Base-by-base conservation (phyloP, 164 flowering plant genomes). In the Pachysandra terminalis region DNA sequence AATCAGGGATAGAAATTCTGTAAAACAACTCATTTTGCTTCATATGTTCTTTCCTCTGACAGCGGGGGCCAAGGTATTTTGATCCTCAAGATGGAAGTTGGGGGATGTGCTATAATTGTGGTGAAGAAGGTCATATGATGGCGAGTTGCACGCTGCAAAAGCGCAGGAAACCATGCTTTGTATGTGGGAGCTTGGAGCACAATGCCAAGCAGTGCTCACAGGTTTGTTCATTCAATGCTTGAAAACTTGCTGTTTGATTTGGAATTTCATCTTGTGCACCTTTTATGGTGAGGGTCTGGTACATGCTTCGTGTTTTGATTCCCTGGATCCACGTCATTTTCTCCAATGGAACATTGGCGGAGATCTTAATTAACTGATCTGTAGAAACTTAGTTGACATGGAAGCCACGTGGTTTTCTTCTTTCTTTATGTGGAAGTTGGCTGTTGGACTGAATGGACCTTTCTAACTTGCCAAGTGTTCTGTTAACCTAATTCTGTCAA, bases 141-240 rank as follows among this genome's bases (percentile, higher is more conserved):
- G 77, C 56, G 10, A 79, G 79, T 21, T 89, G 94, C 77, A 74
- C 80, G 12, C 26, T 75, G 25, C 75, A 77, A 61, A 84, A 68
- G 73, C 82, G 82, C 67, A 81, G 70, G 72, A 88, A 83, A 60
- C 97, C 99, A 19, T 95, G 98, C 75, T 95, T 85, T 81, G 81
- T 90, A 58, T 95, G 99, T 74, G 99, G 99, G 67, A 87, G 92
- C 76, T 76, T 85, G 21, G 98, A 90, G 35, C 99, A 92, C 67
- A 67, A 65, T 79, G 86, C 73, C 15, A 92, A 80, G 76, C 70
- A 78, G 15, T 95, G 99, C 73, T 35, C 74, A n/a, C 84, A 92
- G 98, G 99, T 94, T 73, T 27, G 77, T 64, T 27, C 23, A 32
- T 0, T 32, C 9, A 9, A 15, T 19, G 24, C 12, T 32, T 19